phyloP scores from a whole-genome alignment of 202 grass and related monocot species.

The Brachypodium distachyon region DNA sequence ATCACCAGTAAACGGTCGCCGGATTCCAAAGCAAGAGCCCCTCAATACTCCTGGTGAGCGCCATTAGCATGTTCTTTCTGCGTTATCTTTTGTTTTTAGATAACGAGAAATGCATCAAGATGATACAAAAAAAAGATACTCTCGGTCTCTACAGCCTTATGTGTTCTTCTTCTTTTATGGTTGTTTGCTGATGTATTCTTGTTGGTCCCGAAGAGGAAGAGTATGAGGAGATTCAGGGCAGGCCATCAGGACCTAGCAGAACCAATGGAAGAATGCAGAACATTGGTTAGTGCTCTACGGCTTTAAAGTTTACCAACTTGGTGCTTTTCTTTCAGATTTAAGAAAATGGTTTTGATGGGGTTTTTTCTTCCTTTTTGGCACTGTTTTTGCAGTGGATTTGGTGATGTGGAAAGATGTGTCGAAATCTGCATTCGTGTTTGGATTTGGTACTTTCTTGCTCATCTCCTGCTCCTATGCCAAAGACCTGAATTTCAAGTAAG shows the following conservation, averaged over 20 bases:
- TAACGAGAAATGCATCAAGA: too few relatives aligned
- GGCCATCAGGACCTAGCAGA: conserved; percentile 18
- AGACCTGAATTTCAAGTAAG: conserved; percentile 85
- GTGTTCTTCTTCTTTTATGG: neutral
- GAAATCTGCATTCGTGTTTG: conserved; percentile 93
- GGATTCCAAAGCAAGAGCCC: conserved; percentile 29
- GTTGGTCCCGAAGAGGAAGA: conserved; percentile 38
- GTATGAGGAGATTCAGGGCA: conserved; percentile 43
- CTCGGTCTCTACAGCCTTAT: too few relatives aligned
- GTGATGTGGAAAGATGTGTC: conserved; percentile 98
- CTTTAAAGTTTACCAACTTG: neutral
- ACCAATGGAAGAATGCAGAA: conserved; percentile 71
- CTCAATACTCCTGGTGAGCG: conserved; percentile 38
- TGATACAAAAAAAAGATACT: too few relatives aligned
- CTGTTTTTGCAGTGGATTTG: conserved; percentile 69
- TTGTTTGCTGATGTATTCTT: neutral
- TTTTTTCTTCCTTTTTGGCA: neutral
- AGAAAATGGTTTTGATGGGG: neutral
- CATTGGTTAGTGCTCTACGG: conserved; percentile 48
- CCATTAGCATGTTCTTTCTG: neutral
- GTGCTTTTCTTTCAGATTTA: neutral
- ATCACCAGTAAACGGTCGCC: conserved; percentile 7
- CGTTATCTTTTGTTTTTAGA: too few relatives aligned
- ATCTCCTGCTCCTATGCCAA: conserved; percentile 87
- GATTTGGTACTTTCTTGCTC: conserved; percentile 83